Evolutionary conservation across 305 asterid species (phyloP).

Genomic region (Salvia sclarea): DNA sequence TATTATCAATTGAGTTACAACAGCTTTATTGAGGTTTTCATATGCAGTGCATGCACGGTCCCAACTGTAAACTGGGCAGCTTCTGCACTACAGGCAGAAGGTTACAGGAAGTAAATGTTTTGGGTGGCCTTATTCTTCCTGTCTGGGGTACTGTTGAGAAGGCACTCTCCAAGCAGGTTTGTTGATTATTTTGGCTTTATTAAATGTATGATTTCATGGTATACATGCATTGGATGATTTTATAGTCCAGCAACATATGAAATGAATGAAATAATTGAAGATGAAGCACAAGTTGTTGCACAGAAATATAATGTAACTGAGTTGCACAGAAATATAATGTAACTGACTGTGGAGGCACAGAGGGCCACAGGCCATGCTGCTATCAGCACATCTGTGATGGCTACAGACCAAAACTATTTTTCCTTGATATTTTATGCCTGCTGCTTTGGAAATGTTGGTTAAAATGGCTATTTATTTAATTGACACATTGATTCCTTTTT

Average conservation of each 20-base stretch:
- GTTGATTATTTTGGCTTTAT: constrained; percentile 12
- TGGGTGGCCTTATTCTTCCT: constrained; percentile 98
- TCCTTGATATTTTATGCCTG: constrained; percentile 19
- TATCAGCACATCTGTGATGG: constrained; percentile 10
- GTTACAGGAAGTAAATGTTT: constrained; percentile 87
- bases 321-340: no score
- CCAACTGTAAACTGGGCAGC: constrained; percentile 77
- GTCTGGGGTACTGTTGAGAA: constrained; percentile 96
- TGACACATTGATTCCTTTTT: constrained; percentile 24
- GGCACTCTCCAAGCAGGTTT: constrained; percentile 93
- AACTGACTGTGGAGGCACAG: no score
- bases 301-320: background rate
- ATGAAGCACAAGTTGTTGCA: constrained; percentile 20
- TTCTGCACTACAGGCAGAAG: constrained; percentile 92
- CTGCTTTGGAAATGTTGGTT: constrained; percentile 11
- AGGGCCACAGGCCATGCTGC: no score
- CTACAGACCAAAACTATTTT: background rate
- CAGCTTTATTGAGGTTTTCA: constrained; percentile 43
- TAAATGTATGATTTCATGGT: constrained; percentile 16
- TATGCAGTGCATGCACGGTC: constrained; percentile 98
- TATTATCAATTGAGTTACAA: constrained; percentile 12
- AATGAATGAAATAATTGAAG: constrained; percentile 25
- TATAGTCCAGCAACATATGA: constrained; percentile 8
- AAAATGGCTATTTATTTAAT: background rate
- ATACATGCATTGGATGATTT: background rate